Percentiles rank a stretch among this genome's conserved stretches.
These are phyloP conservation scores for Aureobasidium mangrovei DNA, from an alignment of 2,329 filamentous ascomycete genomes.

Conservation along the genomic window DNA sequence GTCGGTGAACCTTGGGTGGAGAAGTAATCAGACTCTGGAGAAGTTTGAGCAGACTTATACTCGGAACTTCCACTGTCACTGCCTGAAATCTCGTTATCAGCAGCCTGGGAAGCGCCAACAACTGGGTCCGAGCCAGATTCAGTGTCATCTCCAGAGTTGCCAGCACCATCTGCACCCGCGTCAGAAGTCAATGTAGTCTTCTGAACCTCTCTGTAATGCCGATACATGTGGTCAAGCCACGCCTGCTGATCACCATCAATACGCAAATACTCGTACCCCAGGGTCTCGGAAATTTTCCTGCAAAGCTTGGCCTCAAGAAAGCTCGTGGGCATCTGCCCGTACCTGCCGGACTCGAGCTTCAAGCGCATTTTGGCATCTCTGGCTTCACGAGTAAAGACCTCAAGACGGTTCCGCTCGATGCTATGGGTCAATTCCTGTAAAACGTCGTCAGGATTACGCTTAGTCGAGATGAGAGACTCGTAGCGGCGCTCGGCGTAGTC, in stretches of 20 bases:
- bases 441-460: neutral
- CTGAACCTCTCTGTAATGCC: neutral
- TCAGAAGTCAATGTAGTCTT: neutral
- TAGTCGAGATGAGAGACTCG: neutral
- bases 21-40: too few species aligned
- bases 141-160: neutral
- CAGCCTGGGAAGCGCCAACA: too few species aligned
- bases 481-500: neutral
- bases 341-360: conserved; percentile 8
- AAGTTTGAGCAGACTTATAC: too few species aligned
- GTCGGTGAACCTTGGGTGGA: too few species aligned
- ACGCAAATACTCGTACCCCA: neutral
- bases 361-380: neutral
- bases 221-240: neutral
- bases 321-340: neutral
- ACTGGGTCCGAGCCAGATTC: too few species aligned
- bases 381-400: neutral
- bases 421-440: neutral
- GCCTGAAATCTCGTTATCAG: too few species aligned
- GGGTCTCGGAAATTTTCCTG: neutral
- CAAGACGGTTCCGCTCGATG: neutral
- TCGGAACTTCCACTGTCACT: too few species aligned
- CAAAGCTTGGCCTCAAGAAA: neutral
- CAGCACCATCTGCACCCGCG: neutral
- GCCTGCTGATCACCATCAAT: neutral